Evolutionary conservation across 305 asterid genomes (phyloP).

Genomic region (Fraxinus xanthoxyloides): DNA sequence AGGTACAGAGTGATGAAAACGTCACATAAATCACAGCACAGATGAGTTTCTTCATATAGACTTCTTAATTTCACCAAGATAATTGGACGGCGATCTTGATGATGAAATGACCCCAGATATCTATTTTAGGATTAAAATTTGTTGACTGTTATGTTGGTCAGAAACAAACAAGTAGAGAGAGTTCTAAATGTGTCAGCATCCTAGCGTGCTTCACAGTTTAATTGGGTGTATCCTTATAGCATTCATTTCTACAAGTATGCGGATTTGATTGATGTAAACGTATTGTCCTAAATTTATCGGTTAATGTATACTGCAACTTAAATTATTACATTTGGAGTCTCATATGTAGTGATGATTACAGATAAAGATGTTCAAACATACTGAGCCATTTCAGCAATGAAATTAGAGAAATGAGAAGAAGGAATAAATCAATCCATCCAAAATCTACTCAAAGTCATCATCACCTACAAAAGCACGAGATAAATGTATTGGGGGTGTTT

Average conservation of each 20-base stretch:
- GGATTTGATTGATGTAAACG: not conserved
- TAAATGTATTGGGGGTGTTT: conserved; percentile 42
- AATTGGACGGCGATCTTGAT: not conserved
- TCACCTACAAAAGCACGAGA: conserved; percentile 42
- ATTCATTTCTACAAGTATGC: not conserved
- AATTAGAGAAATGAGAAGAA: conserved; percentile 9
- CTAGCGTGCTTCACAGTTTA: not conserved
- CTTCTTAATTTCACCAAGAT: not conserved
- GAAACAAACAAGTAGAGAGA: not conserved
- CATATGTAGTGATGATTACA: not conserved
- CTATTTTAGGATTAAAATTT: not conserved
- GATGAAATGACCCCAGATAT: not conserved
- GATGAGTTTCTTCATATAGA: not conserved
- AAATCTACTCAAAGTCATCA: conserved; percentile 63
- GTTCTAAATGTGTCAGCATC: not conserved
- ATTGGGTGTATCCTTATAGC: not conserved
- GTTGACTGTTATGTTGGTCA: not conserved
- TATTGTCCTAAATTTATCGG: not conserved
- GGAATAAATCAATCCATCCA: conserved; percentile 2
- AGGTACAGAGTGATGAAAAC: not conserved
- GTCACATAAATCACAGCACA: not conserved
- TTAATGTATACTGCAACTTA: not conserved
- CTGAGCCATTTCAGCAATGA: not conserved
- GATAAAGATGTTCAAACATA: not conserved
- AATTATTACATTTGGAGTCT: not conserved